Evolutionary conservation across 805 yeast species (phyloP).

Genomic region (Hanseniaspora clermontiae): DNA sequence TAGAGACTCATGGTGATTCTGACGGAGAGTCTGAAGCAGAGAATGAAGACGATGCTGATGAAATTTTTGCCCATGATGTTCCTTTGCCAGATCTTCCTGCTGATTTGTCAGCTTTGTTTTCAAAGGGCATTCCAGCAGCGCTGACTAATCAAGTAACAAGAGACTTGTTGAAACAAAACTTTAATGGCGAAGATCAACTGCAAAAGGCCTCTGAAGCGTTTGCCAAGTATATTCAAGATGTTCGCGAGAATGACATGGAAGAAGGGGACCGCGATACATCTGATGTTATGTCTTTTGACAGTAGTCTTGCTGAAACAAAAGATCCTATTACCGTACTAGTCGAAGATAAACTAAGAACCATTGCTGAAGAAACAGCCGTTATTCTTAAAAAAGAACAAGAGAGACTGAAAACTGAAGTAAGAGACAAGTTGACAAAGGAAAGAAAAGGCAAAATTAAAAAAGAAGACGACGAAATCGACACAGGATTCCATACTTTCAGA

Average conservation of each 20-base stretch:
- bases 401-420: slow-evolving; percentile 17
- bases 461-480: slow-evolving; percentile 9
- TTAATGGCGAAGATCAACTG: neutral
- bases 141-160: neutral
- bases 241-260: too few relatives aligned
- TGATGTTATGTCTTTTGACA: too few relatives aligned
- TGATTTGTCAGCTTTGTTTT: neutral
- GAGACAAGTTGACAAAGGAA: slow-evolving; percentile 4
- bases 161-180: neutral
- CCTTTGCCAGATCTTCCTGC: neutral
- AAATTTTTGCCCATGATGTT: neutral
- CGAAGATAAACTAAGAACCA: too few relatives aligned
- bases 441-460: slow-evolving; percentile 8
- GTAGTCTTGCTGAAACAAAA: too few relatives aligned
- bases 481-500: slow-evolving; percentile 17
- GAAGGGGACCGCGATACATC: too few relatives aligned
- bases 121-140: neutral
- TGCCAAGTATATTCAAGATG: too few relatives aligned
- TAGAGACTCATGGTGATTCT: slow-evolving; percentile 22
- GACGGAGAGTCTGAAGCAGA: slow-evolving; percentile 18
- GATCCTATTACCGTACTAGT: too few relatives aligned
- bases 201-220: too few relatives aligned
- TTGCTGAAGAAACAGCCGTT: neutral
- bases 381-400: slow-evolving; percentile 19
- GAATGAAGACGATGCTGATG: slow-evolving; percentile 13